These are phyloP conservation scores for Cornus florida DNA, from an alignment of 148 eudicot genomes.

Conservation along the genomic window DNA sequence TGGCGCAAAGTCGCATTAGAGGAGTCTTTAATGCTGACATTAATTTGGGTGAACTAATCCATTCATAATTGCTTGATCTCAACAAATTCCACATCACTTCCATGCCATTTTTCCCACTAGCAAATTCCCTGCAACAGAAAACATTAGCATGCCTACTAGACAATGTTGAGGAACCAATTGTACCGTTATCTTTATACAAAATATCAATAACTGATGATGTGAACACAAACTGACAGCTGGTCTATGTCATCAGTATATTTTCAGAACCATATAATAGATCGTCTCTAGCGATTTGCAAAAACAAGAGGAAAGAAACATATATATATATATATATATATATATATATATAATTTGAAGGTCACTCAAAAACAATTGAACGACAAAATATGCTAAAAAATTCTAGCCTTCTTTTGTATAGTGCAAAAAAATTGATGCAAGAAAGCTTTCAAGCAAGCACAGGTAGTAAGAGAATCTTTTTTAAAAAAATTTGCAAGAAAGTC, in stretches of 20 bases:
- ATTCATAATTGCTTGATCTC: slow-evolving; percentile 51
- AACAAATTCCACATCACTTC: slow-evolving; percentile 68
- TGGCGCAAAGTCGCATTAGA: slow-evolving; percentile 82
- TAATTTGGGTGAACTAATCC: slow-evolving; percentile 59
- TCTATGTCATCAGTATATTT: neutral
- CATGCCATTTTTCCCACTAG: slow-evolving; percentile 52
- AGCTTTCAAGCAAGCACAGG: neutral
- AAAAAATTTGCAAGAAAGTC: neutral
- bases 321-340: neutral
- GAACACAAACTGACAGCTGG: neutral
- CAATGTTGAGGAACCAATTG: neutral
- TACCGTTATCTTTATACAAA: neutral
- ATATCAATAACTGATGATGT: neutral
- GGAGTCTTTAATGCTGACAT: slow-evolving; percentile 46
- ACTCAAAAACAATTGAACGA: too few relatives aligned
- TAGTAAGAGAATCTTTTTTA: neutral
- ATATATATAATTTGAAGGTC: neutral
- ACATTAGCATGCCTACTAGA: neutral
- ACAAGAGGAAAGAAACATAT: neutral
- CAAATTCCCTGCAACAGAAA: slow-evolving; percentile 45
- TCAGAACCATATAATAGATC: neutral
- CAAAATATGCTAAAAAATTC: neutral
- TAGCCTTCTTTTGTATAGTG: neutral
- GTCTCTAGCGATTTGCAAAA: neutral
- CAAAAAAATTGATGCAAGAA: neutral